phyloP scores from a whole-genome alignment of 164 flowering plant species.

The Magnolia sinica region DNA sequence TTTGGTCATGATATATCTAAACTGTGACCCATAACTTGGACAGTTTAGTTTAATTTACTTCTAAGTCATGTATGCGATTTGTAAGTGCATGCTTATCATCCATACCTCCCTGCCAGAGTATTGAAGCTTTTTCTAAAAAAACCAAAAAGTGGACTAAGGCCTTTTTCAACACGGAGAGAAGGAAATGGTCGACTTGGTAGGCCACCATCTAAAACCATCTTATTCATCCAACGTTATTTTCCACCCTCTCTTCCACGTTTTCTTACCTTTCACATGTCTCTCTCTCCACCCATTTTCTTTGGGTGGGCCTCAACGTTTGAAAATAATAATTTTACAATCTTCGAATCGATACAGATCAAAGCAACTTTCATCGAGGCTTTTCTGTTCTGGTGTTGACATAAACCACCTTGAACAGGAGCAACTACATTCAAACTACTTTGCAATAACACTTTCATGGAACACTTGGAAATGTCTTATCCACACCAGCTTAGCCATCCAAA shows the following conservation, averaged over 20 bases:
- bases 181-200: constrained; percentile 31
- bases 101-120: too few relatives aligned
- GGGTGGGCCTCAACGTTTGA: constrained; percentile 14
- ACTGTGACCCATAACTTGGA: too few relatives aligned
- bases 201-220: constrained; percentile 14
- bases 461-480: too few relatives aligned
- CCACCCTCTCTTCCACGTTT: background rate
- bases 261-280: background rate
- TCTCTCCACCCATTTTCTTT: constrained; percentile 5
- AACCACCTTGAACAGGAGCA: background rate
- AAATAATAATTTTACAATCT: constrained; percentile 1
- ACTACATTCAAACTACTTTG: too few relatives aligned
- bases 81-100: too few relatives aligned
- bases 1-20: too few relatives aligned
- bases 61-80: too few relatives aligned
- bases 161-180: constrained; percentile 1
- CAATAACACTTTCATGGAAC: too few relatives aligned
- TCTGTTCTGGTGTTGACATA: constrained; percentile 12
- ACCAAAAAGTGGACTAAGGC: background rate
- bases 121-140: background rate
- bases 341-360: constrained; percentile 10
- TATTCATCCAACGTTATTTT: background rate
- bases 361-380: constrained; percentile 19
- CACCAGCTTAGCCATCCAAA: too few relatives aligned
- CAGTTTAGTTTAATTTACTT: too few relatives aligned